Conservation (phyloP, 169 alveolate genomes). For the Plasmodium berghei region DNA sequence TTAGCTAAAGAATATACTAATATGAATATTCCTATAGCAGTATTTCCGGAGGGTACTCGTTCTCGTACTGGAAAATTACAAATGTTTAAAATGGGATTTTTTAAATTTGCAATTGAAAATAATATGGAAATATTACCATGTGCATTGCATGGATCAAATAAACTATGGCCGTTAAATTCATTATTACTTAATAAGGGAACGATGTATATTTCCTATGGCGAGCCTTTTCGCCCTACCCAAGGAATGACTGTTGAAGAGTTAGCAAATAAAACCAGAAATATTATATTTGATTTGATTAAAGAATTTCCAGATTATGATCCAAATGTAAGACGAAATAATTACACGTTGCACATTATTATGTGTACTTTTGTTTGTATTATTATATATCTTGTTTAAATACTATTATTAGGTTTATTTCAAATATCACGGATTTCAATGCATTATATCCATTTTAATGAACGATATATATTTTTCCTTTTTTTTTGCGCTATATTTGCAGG, state of each 20-base stretch:
- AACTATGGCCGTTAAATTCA: slow-evolving; percentile 82
- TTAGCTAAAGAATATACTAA: slow-evolving; percentile 70
- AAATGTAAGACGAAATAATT: slow-evolving; percentile 21
- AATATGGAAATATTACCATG: slow-evolving; percentile 88
- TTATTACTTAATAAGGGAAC: slow-evolving; percentile 80
- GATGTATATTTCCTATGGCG: slow-evolving; percentile 82
- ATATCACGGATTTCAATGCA: no score
- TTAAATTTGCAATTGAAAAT: slow-evolving; percentile 89
- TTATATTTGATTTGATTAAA: slow-evolving; percentile 59
- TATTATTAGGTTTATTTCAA: no score
- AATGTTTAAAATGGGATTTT: slow-evolving; percentile 91
- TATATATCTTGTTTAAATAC: no score
- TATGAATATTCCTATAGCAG: slow-evolving; percentile 72
- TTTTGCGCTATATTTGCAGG: slow-evolving; percentile 5
- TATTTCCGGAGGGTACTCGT: slow-evolving; percentile 92
- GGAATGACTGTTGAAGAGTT: slow-evolving; percentile 75
- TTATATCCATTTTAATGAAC: no score
- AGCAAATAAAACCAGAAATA: slow-evolving; percentile 71
- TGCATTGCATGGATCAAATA: slow-evolving; percentile 80
- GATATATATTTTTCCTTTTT: neutral
- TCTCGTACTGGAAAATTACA: slow-evolving; percentile 87
- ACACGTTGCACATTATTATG: neutral
- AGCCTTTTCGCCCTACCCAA: slow-evolving; percentile 78
- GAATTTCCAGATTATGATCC: slow-evolving; percentile 76
- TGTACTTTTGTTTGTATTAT: neutral